phyloP scores from a whole-genome alignment of 495 filamentous ascomycete genomes.

The Physcia stellaris region DNA sequence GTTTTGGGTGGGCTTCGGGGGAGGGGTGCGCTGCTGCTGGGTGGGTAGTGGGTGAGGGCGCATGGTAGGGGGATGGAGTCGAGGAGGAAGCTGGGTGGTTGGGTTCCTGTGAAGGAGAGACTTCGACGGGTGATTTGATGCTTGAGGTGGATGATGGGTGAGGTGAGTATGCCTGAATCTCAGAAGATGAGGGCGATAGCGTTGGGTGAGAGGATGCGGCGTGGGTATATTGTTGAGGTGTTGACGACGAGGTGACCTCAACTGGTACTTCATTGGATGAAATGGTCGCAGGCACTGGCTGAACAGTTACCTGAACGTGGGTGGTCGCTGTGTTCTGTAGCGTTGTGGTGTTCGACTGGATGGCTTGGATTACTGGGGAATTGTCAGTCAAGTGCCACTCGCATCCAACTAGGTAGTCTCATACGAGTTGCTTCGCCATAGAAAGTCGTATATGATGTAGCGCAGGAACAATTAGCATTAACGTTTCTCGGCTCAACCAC shows the following conservation, averaged over 20 bases:
- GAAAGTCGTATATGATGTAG: slow-evolving; percentile 1
- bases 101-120: no score
- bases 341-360: neutral
- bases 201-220: neutral
- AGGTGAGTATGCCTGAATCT: no score
- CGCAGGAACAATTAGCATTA: neutral
- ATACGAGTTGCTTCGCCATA: slow-evolving; percentile 3
- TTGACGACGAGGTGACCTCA: neutral
- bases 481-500: neutral
- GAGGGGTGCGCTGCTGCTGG: neutral
- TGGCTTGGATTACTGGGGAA: slow-evolving; percentile 1
- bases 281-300: neutral
- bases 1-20: neutral
- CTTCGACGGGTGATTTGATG: no score
- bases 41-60: neutral
- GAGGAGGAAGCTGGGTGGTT: no score
- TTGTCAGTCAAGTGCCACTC: neutral
- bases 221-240: neutral
- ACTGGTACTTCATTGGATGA: neutral
- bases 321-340: neutral
- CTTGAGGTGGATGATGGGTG: no score
- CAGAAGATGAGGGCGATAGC: no score
- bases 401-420: neutral
- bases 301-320: neutral
- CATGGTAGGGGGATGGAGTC: no score